These are phyloP conservation scores for Diplodia scrobiculata DNA, from an alignment of 2,329 filamentous ascomycete genomes.

Conservation along the genomic window DNA sequence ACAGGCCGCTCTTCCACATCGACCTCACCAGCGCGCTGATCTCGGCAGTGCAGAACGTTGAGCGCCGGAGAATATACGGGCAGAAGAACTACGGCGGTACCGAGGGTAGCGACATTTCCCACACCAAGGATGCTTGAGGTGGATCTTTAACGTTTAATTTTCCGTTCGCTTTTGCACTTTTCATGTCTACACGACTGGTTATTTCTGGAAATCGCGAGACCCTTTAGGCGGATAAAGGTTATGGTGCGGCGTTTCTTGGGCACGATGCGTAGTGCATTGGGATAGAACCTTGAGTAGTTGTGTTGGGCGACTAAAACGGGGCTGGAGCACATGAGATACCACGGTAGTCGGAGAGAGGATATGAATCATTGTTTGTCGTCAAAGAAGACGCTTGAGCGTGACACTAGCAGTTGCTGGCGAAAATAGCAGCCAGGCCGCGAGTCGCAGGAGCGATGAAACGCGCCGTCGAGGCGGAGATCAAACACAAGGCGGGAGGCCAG, in stretches of 20 bases:
- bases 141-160: background rate
- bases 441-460: slow-evolving; percentile 18
- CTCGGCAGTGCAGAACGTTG: slow-evolving; percentile 78
- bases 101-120: slow-evolving; percentile 7
- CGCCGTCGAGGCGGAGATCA: background rate
- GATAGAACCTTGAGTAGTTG: slow-evolving; percentile 1
- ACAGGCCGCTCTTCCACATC: slow-evolving; percentile 89
- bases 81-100: slow-evolving; percentile 26
- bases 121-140: slow-evolving; percentile 16
- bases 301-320: background rate
- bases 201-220: slow-evolving; percentile 1
- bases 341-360: background rate
- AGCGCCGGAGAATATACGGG: slow-evolving; percentile 45
- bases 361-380: background rate
- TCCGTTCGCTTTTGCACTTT: background rate
- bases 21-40: slow-evolving; percentile 88
- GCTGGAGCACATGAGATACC: slow-evolving; percentile 8
- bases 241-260: background rate
- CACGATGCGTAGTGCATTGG: background rate
- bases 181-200: slow-evolving; percentile 14
- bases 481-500: background rate
- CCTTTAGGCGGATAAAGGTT: background rate
- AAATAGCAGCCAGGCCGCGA: slow-evolving; percentile 4
- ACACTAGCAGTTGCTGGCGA: too few species aligned
- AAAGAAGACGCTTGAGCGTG: too few species aligned